These are phyloP conservation scores for Daphne laureola DNA, from an alignment of 441 rosid genomes.

Conservation along the genomic window DNA sequence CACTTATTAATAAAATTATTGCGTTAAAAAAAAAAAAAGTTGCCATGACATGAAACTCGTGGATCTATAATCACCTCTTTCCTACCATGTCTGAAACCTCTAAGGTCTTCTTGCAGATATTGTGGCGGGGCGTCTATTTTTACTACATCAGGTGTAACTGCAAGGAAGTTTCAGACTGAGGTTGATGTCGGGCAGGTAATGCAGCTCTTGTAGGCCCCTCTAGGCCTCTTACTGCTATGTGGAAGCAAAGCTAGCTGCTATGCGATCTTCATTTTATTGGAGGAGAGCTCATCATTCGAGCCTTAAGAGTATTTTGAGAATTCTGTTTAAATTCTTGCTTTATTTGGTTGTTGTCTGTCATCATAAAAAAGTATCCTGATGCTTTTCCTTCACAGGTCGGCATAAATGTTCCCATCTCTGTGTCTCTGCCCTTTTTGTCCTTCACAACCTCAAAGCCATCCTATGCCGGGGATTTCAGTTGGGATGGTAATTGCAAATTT, in stretches of 20 bases:
- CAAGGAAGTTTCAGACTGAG: constrained; percentile 44
- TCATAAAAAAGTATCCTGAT: not conserved
- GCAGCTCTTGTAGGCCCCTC: not conserved
- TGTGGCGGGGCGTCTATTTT: constrained; percentile 46
- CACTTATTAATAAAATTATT: too few species aligned
- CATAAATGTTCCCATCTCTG: constrained; percentile 36
- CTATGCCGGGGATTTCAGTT: constrained; percentile 30
- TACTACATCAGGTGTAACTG: constrained; percentile 31
- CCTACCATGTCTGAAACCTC: not conserved
- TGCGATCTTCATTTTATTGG: too few species aligned
- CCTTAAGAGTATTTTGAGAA: too few species aligned
- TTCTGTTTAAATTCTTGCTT: too few species aligned
- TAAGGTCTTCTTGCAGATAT: constrained; percentile 18
- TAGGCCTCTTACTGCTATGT: too few species aligned
- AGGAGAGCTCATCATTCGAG: too few species aligned
- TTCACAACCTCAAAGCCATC: constrained; percentile 30
- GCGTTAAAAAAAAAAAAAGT: too few species aligned
- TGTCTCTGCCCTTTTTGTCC: constrained; percentile 28
- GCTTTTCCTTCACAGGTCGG: constrained; percentile 27
- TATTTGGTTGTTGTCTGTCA: not conserved
- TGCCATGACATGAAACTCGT: not conserved
- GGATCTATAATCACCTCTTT: not conserved
- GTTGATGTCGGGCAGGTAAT: constrained; percentile 39
- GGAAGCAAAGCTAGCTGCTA: too few species aligned
- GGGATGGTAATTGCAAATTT: constrained; percentile 25